phyloP scores from a whole-genome alignment of 1,139 yeast genomes.

The Yamadazyma blattariae region DNA sequence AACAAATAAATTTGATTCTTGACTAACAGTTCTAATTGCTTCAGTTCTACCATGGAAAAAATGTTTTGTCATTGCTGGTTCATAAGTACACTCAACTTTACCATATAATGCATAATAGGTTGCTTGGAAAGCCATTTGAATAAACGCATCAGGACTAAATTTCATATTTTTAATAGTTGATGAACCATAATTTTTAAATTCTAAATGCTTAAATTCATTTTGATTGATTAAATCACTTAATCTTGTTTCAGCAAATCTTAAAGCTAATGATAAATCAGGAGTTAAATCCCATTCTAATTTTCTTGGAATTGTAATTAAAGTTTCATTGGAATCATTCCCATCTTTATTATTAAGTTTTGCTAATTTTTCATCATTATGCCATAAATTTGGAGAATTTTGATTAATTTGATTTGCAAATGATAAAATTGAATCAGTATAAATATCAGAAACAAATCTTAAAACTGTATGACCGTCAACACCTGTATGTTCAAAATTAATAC shows the following conservation, averaged over 20 bases:
- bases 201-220: slow-evolving; percentile 81
- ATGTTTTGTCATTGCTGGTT: slow-evolving; percentile 92
- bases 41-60: slow-evolving; percentile 91
- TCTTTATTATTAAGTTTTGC: slow-evolving; percentile 3
- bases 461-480: slow-evolving; percentile 97
- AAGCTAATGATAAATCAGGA: slow-evolving; percentile 68
- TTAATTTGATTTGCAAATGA: slow-evolving; percentile 85
- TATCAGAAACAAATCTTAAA: slow-evolving; percentile 80
- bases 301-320: slow-evolving; percentile 67
- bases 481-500: slow-evolving; percentile 91
- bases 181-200: slow-evolving; percentile 74
- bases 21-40: slow-evolving; percentile 81
- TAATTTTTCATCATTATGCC: slow-evolving; percentile 36
- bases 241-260: slow-evolving; percentile 89
- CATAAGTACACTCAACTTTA: slow-evolving; percentile 89
- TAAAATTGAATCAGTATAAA: slow-evolving; percentile 85
- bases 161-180: slow-evolving; percentile 80
- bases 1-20: slow-evolving; percentile 78
- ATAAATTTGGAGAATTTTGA: slow-evolving; percentile 74
- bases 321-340: slow-evolving; percentile 14
- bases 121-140: slow-evolving; percentile 92
- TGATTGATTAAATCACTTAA: slow-evolving; percentile 84
- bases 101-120: slow-evolving; percentile 92
- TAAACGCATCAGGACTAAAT: slow-evolving; percentile 91
- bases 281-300: slow-evolving; percentile 88